A percentile compares a stretch with the other conserved stretches of the same genome.
Conservation (phyloP, 768 basidiomycete species). For the Collybia sp. region DNA sequence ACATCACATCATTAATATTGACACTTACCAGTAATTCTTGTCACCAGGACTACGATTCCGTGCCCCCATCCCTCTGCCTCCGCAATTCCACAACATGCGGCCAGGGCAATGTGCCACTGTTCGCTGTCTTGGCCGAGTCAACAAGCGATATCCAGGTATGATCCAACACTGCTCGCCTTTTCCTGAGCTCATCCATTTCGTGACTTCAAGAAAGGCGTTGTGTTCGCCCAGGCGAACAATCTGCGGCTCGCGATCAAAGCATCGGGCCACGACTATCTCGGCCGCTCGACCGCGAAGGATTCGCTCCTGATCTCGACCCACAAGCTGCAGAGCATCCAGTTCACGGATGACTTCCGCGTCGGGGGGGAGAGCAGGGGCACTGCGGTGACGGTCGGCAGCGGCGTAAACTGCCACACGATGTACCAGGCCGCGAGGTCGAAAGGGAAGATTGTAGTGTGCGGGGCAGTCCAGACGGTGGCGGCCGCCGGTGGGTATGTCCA, state of each 20-base stretch:
- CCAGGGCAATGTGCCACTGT: constrained; percentile 26
- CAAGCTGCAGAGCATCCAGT: constrained; percentile 18
- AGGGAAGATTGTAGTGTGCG: constrained; percentile 21
- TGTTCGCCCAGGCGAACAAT: constrained; percentile 28
- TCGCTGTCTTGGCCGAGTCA: constrained; percentile 21
- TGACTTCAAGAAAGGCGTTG: constrained; percentile 21
- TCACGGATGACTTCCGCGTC: constrained; percentile 7
- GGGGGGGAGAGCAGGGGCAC: constrained; percentile 14
- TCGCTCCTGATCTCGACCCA: constrained; percentile 27
- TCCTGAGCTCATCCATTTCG: background rate
- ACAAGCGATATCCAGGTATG: constrained; percentile 22
- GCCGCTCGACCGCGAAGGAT: constrained; percentile 26
- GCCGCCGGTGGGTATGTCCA: constrained; percentile 27
- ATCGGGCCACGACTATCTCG: constrained; percentile 29
- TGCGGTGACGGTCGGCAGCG: constrained; percentile 22
- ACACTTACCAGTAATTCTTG: constrained; percentile 6
- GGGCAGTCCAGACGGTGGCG: constrained; percentile 19
- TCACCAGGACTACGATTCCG: constrained; percentile 21
- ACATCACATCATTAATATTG: too few species aligned
- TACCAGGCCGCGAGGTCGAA: constrained; percentile 15
- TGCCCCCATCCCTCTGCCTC: constrained; percentile 19
- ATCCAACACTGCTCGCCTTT: too few species aligned
- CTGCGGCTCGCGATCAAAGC: constrained; percentile 30
- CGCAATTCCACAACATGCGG: constrained; percentile 18
- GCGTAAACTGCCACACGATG: constrained; percentile 14